Evolutionary conservation across 768 basidiomycete genomes (phyloP), one percentile per base, ranked within the genome.

Genomic region (Lentinula lateritia): DNA sequence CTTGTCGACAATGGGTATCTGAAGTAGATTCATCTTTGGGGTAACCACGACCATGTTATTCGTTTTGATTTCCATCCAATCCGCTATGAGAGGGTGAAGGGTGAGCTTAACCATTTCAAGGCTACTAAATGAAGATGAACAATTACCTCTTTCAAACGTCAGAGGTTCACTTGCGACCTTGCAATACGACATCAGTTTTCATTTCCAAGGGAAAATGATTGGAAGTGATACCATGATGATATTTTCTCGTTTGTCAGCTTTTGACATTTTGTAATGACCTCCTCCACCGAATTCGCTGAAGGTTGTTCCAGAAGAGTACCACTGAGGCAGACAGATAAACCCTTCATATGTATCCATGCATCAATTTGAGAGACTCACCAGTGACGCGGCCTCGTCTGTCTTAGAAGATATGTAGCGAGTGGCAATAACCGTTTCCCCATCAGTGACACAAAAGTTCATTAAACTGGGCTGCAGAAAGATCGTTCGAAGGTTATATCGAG

Each of bases 41-140:
- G 96, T 98, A 66, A 98, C 90, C 53, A 97, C 87, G 23, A 94
- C 88, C 89, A 98, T 90, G 65, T 92, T 88, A 72, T 99, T 98
- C 12, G 93, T 96, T 71, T 90, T 90, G 68, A 99, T 95, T 73
- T 98, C 97, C 89, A 98, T 95, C 97, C 97, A 99, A 72, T 99
- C 97, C 55, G 93, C 93, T 87, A 65, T 45, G 41, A 42, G 55
- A 43, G 18, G 65, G 43, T 39, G 55, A 43, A 18, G 65, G 18
- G 13, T 64, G 34, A 42, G 55, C 42, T 50, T 58, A 58, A 50
- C 42, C 16, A n/a, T n/a, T 41, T 34, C 38, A 54, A 28, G 28
- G 10, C 18, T 54, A 41, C 36, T 56, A 5, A 34, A 3, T 2
- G 28, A 53, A 38, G 2, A 16, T 12, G 18, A 16, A 2, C 28